These are phyloP conservation scores for Echinochloa phyllopogon DNA, from an alignment of 176 grass and related monocot species.

Conservation along the genomic window DNA sequence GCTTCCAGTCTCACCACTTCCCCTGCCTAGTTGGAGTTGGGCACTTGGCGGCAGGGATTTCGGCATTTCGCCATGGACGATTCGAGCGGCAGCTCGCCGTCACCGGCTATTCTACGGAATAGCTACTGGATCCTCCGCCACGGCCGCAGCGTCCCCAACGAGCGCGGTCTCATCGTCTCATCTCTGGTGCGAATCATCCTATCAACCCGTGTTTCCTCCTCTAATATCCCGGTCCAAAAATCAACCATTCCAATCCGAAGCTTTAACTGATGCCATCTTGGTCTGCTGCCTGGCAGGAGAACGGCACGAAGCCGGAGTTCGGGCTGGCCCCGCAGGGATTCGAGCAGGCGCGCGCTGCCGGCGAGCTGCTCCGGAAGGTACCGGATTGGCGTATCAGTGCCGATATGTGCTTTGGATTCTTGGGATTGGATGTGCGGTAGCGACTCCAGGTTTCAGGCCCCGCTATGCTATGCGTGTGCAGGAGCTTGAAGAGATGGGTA, in stretches of 20 bases:
- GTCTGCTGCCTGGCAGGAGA: constrained; percentile 56
- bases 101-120: constrained; percentile 46
- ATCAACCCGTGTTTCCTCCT: neutral
- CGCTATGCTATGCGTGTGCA: constrained; percentile 11
- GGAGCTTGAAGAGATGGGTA: constrained; percentile 66
- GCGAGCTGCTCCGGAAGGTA: constrained; percentile 71
- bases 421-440: neutral
- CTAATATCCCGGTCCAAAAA: neutral
- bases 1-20: neutral
- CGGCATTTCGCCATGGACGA: constrained; percentile 19
- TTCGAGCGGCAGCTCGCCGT: neutral
- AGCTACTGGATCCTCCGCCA: constrained; percentile 89
- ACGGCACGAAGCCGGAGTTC: constrained; percentile 66
- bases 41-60: neutral
- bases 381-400: neutral
- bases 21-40: neutral
- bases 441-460: neutral
- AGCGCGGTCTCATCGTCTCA: constrained; percentile 79
- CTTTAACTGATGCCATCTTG: neutral
- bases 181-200: constrained; percentile 53
- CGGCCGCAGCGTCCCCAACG: constrained; percentile 85
- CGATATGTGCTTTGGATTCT: neutral
- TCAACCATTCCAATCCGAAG: neutral
- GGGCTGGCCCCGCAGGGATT: constrained; percentile 71
- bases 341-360: constrained; percentile 72